Base-by-base conservation (phyloP, 257 asterid genomes). In the Ilex asprella region DNA sequence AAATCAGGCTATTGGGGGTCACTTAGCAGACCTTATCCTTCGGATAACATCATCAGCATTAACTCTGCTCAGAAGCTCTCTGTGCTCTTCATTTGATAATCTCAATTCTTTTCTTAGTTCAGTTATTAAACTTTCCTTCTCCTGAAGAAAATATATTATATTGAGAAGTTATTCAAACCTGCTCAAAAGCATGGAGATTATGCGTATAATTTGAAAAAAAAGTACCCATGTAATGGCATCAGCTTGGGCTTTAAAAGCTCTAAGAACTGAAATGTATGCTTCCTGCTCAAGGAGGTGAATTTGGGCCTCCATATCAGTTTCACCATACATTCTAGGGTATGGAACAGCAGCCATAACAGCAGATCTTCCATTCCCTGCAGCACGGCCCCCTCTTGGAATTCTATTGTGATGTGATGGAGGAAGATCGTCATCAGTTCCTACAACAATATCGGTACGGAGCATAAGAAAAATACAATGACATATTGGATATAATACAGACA, bases 231-330 rank as follows among this genome's bases (percentile, higher is more conserved):
- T 58, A 80, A 92, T 86, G 70, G 93, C 88, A 78, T 86, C 95
- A 55, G 82, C 95, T 71, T 86, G 96, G 66, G 97, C 98, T 81
- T 83, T 86, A 70, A 92, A 92, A 60, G 91, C 95, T 78, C 95
- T 79, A 63, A 91, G 75, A 65, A 91, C 82, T 39, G 95, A 81
- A 70, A 79, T 73, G 76, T 91, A 91, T 39, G 98, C 98, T 80
- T 91, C 98, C 73, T 83, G 91, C 84, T 86, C 98, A 61, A 84
- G 91, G 81, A 84, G 89, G 80, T 86, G 97, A 67, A 88, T 86
- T 75, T 80, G 88, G 68, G 87, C 89, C 64, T 86, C 86, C 95
- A 92, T 86, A 54, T 88, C 93, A 62, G 82, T 61, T 60, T 80
- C 92, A 65, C 85, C 84, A 70, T 76, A 71, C 84, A 75, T 70